Evolutionary conservation across 768 basidiomycete genomes (phyloP).

Genomic region (Filobasidium wieringae): DNA sequence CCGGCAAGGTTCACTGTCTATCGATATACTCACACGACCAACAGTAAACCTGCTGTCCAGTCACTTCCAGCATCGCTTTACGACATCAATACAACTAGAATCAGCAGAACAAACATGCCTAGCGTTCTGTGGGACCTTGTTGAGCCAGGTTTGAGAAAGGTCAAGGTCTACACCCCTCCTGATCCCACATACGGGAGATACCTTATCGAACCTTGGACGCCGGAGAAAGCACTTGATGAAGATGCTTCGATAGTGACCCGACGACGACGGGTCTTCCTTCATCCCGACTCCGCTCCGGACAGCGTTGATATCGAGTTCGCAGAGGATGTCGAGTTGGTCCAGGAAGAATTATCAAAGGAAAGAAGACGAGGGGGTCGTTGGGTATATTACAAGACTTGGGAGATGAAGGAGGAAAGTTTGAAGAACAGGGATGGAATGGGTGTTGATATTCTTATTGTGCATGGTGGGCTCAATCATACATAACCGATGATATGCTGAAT

Average conservation of each 20-base stretch:
- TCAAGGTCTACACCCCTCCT: constrained; percentile 29
- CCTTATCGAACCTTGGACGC: constrained; percentile 27
- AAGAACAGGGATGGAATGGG: constrained; percentile 34
- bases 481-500: not conserved
- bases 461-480: constrained; percentile 30
- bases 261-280: constrained; percentile 35
- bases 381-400: constrained; percentile 39
- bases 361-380: constrained; percentile 28
- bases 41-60: too few species aligned
- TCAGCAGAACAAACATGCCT: too few species aligned
- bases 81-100: too few species aligned
- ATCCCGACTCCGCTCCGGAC: constrained; percentile 20
- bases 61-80: too few species aligned
- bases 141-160: constrained; percentile 28
- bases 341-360: constrained; percentile 29
- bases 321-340: constrained; percentile 30
- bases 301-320: constrained; percentile 28
- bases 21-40: too few species aligned
- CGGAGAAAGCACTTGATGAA: constrained; percentile 27
- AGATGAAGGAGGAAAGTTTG: constrained; percentile 20
- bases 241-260: constrained; percentile 23
- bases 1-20: too few species aligned
- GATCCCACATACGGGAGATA: constrained; percentile 41
- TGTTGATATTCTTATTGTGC: constrained; percentile 35
- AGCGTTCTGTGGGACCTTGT: constrained; percentile 27